These are phyloP conservation scores for Pugionium dolabratum DNA, from an alignment of 345 rosid genomes.

Conservation along the genomic window DNA sequence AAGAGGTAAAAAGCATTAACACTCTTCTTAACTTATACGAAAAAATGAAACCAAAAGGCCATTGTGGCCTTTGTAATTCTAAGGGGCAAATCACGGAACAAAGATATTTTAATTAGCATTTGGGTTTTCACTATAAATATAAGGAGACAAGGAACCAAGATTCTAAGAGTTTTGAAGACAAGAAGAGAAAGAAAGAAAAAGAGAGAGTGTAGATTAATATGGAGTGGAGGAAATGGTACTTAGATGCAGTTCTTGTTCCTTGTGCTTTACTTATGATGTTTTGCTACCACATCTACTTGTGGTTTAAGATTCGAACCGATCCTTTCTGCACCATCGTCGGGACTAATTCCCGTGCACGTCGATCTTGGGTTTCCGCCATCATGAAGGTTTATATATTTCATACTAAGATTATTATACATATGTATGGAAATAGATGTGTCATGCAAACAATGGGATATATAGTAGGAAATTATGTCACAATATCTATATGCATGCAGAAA, in stretches of 20 bases:
- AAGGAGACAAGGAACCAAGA: conserved; percentile 26
- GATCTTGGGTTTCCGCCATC: conserved; percentile 79
- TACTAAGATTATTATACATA: too few species aligned
- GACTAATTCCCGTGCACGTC: conserved; percentile 59
- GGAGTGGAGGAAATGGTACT: conserved; percentile 53
- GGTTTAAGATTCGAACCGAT: conserved; percentile 68
- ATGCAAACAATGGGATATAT: too few species aligned
- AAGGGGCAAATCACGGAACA: conserved; percentile 31
- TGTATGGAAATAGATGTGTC: too few species aligned
- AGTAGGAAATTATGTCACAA: too few species aligned
- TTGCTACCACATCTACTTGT: conserved; percentile 65
- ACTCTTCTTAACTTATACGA: conserved; percentile 11
- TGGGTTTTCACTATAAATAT: conserved; percentile 34
- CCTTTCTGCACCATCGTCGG: conserved; percentile 83
- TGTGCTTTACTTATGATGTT: conserved; percentile 49
- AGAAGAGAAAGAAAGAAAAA: neutral
- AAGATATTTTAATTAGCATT: neutral
- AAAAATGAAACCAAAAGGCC: neutral
- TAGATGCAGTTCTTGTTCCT: conserved; percentile 76
- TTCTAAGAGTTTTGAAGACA: conserved; percentile 20
- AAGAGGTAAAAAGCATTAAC: conserved; percentile 11
- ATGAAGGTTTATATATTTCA: conserved; percentile 56
- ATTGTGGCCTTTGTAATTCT: conserved; percentile 17
- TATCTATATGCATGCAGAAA: too few species aligned
- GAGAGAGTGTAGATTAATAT: conserved; percentile 16